Evolutionary conservation across 2,329 filamentous ascomycete species (phyloP), one percentile per base, ranked within the genome.

Genomic region (Fusarium chuoi): DNA sequence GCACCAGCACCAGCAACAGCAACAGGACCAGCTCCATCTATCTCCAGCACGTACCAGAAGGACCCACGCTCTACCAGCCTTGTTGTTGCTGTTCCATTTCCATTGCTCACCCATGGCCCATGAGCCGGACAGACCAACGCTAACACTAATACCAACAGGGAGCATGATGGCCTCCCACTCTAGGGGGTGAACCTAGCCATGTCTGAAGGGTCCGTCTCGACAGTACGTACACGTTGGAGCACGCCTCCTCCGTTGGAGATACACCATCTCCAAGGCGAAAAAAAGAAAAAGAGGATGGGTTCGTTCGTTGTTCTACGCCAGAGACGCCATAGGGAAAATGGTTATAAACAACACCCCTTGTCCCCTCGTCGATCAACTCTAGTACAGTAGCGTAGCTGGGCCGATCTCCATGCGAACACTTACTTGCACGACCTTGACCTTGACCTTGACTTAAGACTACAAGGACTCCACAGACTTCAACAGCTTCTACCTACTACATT

Each of bases 361-460:
- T 61, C 70, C 69, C 33, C 55, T 58, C 65, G 74, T 73, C 76
- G 74, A 78, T 78, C 76, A 78, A 58, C 64, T 70, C 59, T 65
- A 70, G 65, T 78, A 66, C 64, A 70, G 67, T 78, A 66, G 60
- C 41, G 41, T 56, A 67, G 62, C 63, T 78, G 68, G 71, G 68
- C 54, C 69, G 76, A 78, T 78, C 76, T 75, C 74, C 63, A 78
- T 78, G 75, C 76, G 73, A 77, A 78, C 76, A 77, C 76, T 75
- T 77, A 73, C 72, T 73, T 70, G 61, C 69, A 73, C 65, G 64
- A 59, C 64, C 63, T 66, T 68, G 65, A 57, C 64, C 64, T 67
- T 68, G 65, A 57, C 38, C 55, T 64, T 57, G 61, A 62, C 66
- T 73, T 68, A 70, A 70, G 65, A 70, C 67, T 61, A 70, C 67